Conservation (phyloP, 192 early-diverging fungal species). For the Dissophora ornata region DNA sequence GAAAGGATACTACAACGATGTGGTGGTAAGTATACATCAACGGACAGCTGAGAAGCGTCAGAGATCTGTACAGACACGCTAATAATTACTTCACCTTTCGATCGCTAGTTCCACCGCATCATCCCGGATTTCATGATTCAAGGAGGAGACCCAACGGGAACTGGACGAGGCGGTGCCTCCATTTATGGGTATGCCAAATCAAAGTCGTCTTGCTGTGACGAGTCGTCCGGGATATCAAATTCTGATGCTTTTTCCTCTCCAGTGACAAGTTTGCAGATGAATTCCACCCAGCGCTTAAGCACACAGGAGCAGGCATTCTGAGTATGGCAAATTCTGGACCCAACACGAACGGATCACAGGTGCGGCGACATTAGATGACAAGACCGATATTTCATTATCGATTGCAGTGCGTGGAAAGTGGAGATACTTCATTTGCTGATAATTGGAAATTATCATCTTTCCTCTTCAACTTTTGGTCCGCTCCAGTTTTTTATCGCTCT, state of each 20-base stretch:
- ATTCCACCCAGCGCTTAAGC: slow-evolving; percentile 78
- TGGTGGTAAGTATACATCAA: slow-evolving; percentile 69
- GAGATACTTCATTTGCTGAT: too few relatives aligned
- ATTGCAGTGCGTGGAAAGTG: too few relatives aligned
- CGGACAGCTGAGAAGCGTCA: not conserved
- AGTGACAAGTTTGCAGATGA: slow-evolving; percentile 90
- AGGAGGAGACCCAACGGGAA: slow-evolving; percentile 97
- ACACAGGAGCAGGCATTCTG: slow-evolving; percentile 90
- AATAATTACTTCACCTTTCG: not conserved
- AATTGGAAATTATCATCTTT: too few relatives aligned
- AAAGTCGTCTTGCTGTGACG: too few relatives aligned
- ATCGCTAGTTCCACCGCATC: slow-evolving; percentile 78
- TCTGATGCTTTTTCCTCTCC: slow-evolving; percentile 8
- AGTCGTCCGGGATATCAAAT: too few relatives aligned
- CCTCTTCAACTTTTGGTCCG: too few relatives aligned
- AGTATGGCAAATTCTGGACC: slow-evolving; percentile 89
- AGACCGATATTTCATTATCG: too few relatives aligned
- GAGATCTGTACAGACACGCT: not conserved
- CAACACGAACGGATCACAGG: slow-evolving; percentile 74
- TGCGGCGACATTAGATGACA: not conserved
- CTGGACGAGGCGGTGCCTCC: slow-evolving; percentile 85
- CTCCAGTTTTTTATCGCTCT: slow-evolving; percentile 90
- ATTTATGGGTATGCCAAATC: slow-evolving; percentile 78
- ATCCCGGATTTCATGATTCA: slow-evolving; percentile 97
- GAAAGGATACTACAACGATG: slow-evolving; percentile 84